phyloP scores from a whole-genome alignment of 345 rosid genomes.

The Eucalyptus sideroxylon region DNA sequence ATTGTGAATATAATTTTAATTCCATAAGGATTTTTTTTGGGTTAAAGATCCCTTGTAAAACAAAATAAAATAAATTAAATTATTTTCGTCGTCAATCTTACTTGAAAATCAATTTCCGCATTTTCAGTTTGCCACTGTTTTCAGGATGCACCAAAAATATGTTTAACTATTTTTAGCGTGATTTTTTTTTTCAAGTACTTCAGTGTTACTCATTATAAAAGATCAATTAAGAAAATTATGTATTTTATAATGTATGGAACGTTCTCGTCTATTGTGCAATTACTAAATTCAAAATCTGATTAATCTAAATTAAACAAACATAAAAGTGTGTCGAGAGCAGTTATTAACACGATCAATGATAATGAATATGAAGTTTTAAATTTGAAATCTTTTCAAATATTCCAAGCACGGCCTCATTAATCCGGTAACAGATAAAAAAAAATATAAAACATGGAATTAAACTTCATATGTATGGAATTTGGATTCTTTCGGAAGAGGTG shows the following conservation, averaged over 20 bases:
- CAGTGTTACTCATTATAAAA: background rate
- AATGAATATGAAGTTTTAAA: background rate
- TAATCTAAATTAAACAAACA: background rate
- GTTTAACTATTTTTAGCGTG: background rate
- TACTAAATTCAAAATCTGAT: background rate
- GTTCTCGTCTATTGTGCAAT: background rate
- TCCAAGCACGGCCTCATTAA: background rate
- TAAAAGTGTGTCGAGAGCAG: background rate
- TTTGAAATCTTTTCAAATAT: background rate
- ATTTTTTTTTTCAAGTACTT: background rate
- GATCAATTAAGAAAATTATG: background rate
- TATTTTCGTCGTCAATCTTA: background rate
- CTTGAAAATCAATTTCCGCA: background rate
- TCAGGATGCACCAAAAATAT: background rate
- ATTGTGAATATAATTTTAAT: background rate
- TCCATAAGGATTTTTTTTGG: background rate
- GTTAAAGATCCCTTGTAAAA: background rate
- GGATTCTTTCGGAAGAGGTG: background rate
- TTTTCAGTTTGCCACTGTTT: background rate
- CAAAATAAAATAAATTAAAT: fast-evolving
- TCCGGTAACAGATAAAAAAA: background rate
- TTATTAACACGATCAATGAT: background rate
- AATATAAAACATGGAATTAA: background rate
- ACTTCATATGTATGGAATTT: background rate
- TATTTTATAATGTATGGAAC: background rate